Conservation (phyloP, 495 filamentous ascomycete genomes). For the Cercophora scortea region DNA sequence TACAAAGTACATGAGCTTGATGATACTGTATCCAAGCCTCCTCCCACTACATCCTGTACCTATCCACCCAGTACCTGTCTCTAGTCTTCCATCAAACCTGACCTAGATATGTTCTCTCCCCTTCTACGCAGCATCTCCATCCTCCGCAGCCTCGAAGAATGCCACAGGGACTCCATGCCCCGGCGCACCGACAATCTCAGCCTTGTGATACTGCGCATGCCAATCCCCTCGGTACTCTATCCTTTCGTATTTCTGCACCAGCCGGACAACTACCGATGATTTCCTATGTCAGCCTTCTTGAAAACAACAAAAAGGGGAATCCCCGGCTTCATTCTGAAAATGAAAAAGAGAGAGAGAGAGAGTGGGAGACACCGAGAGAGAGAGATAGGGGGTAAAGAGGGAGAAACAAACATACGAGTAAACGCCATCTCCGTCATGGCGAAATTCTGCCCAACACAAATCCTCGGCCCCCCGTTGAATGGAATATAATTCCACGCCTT, state of each 20-base stretch:
- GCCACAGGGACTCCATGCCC: conserved; percentile 28
- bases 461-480: conserved; percentile 52
- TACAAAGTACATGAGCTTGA: too few species aligned
- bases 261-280: conserved; percentile 37
- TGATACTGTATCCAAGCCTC: too few species aligned
- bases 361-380: not conserved
- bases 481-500: conserved; percentile 55
- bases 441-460: conserved; percentile 46
- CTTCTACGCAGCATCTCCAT: conserved; percentile 10
- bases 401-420: conserved; percentile 20
- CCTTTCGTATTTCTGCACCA: conserved; percentile 53
- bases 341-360: too few species aligned
- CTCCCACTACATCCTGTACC: too few species aligned
- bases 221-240: conserved; percentile 41
- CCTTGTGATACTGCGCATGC: conserved; percentile 28
- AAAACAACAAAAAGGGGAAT: not conserved
- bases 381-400: conserved; percentile 3
- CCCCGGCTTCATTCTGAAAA: too few species aligned
- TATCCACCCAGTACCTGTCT: too few species aligned
- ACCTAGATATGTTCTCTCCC: too few species aligned
- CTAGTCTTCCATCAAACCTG: not conserved
- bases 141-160: conserved; percentile 21
- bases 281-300: not conserved
- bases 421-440: conserved; percentile 49
- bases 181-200: conserved; percentile 34